Evolutionary conservation across 768 basidiomycete species (phyloP), one percentile per base, ranked within the genome.

Genomic region (Suillus paluster): DNA sequence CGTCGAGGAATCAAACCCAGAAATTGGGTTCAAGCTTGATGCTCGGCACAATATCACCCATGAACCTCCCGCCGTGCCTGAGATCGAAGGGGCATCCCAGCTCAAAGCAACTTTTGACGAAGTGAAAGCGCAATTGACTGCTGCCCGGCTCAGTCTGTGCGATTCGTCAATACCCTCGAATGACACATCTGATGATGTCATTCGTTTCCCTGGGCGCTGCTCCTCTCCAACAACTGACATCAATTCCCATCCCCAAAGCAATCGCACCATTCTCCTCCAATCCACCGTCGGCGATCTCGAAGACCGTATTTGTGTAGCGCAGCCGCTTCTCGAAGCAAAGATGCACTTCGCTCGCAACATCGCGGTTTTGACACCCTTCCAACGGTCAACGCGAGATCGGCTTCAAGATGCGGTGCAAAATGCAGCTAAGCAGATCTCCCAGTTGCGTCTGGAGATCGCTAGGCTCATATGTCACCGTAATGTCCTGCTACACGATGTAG

Each of bases 351-450:
- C 90, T 23, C 88, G 91, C 45, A 97, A 96, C 68, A 82, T 98
- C 23, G 89, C 89, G 2, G 85, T 91, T 46, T 81, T 98, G 42
- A 90, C 93, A 17, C 96, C 97, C 4, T 96, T 99, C 74, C 92
- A 90, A 69, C 86, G 86, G 53, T 80, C 88, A 10, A 95, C 95
- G 4, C 86, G 95, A 52, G 91, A 94, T 64, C 84, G 88, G 49
- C 82, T 99, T 30, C 77, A 84, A 25, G 67, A 76, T 25, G 81
- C 87, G 3, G 78, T 95, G 19, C 86, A 87, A 66, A 78, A 75
- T 19, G 78, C 90, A 14, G 85, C 90, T 9, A 88, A 84, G 69
- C 83, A 84, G 44, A 77, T 99, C 54, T 84, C 83, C 67, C 80
- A 82, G 64, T 77, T 87, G 53, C 86, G 94, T 52, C 77, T 97